These are phyloP conservation scores for Sophora flavescens DNA, from an alignment of 306 rosid genomes.

Conservation along the genomic window DNA sequence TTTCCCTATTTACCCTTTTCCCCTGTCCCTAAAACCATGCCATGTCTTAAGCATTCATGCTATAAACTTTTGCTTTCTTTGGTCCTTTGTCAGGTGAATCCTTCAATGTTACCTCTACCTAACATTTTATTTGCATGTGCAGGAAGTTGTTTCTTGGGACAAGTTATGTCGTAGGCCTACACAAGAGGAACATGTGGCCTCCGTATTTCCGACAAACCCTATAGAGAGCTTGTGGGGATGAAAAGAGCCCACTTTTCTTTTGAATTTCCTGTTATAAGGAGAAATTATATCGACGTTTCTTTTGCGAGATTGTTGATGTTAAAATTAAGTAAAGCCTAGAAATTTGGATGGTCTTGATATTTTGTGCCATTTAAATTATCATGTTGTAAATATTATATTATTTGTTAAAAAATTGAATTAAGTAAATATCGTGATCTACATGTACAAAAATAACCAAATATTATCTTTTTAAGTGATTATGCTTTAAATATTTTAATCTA, in stretches of 20 bases:
- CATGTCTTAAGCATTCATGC: constrained; percentile 9
- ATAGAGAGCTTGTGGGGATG: constrained; percentile 57
- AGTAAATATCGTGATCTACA: too few relatives aligned
- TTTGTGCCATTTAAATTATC: too few relatives aligned
- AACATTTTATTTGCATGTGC: constrained; percentile 28
- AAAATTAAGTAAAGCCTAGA: too few relatives aligned
- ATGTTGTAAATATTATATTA: too few relatives aligned
- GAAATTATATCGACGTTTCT: too few relatives aligned
- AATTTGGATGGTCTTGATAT: neutral
- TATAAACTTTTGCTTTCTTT: constrained; percentile 2
- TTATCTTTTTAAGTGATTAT: too few relatives aligned
- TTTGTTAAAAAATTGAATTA: too few relatives aligned
- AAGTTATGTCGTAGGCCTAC: constrained; percentile 53
- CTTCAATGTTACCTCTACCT: constrained; percentile 21
- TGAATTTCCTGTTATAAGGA: neutral
- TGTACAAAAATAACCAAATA: too few relatives aligned
- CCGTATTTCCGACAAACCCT: constrained; percentile 4
- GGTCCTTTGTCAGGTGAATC: constrained; percentile 5
- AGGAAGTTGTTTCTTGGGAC: constrained; percentile 52
- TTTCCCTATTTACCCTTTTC: neutral
- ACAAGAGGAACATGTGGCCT: constrained; percentile 38
- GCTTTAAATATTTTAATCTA: too few relatives aligned
- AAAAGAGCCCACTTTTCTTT: neutral
- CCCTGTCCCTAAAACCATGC: neutral
- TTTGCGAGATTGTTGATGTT: neutral